A percentile compares a stretch with the other conserved stretches of the same genome.
These are phyloP conservation scores for Phaseolus lunatus DNA, from an alignment of 306 rosid genomes.

Conservation along the genomic window DNA sequence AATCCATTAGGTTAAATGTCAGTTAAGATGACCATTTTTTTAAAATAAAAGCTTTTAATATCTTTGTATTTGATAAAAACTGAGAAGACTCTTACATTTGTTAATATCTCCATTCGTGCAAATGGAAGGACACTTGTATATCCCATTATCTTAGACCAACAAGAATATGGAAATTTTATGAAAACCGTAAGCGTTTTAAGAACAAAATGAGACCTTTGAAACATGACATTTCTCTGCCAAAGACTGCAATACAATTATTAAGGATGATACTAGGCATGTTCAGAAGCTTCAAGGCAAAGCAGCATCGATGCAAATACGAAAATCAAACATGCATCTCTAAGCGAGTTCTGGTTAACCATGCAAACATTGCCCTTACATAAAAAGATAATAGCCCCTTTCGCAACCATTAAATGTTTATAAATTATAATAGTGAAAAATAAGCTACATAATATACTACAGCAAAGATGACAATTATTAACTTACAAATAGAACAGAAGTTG, in stretches of 20 bases:
- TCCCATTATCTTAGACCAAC: conserved; percentile 9
- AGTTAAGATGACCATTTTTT: not conserved
- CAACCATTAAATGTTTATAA: not conserved
- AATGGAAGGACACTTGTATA: conserved; percentile 34
- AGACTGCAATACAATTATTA: conserved; percentile 1
- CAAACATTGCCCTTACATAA: not conserved
- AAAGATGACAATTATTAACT: conserved; percentile 37
- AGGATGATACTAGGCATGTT: conserved; percentile 12
- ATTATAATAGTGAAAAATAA: not conserved
- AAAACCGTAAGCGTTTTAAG: no score
- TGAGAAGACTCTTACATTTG: conserved; percentile 22
- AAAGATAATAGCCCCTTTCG: not conserved
- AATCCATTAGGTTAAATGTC: conserved; percentile 4
- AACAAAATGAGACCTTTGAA: conserved; percentile 23
- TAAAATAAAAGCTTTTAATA: not conserved
- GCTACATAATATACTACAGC: conserved; percentile 33
- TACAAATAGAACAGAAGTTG: conserved; percentile 28
- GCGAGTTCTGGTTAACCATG: conserved; percentile 8
- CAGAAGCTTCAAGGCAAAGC: not conserved
- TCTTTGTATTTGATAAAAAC: conserved; percentile 16
- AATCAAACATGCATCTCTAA: conserved; percentile 33
- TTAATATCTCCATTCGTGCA: conserved; percentile 28
- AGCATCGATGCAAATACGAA: conserved; percentile 17
- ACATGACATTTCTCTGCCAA: conserved; percentile 3
- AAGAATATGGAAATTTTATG: no score